Base-by-base conservation (phyloP, 352 stramenopile species). In the Pythium pyrilobum region DNA sequence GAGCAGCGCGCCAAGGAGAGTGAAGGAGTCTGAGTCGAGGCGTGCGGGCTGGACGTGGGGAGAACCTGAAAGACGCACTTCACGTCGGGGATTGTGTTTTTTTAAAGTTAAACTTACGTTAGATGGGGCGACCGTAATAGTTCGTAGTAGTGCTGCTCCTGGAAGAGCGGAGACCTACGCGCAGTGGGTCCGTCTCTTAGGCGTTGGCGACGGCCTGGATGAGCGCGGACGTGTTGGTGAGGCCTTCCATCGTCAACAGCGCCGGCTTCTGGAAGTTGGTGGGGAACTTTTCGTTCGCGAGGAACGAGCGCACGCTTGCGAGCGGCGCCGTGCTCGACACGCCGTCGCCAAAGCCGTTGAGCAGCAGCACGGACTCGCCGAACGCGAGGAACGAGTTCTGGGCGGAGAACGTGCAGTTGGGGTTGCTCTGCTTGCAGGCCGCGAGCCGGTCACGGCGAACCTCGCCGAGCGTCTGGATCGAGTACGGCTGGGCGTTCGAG, bases 271-370 rank as follows among this genome's bases (percentile, higher is more conserved):
- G 25, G 61, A 61, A 76, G 43, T 59, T 52, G 0, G 24, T 15
- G 5, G 67, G 67, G 40, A 76, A 58, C 48, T 56, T 50, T 42
- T 76, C 67, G 13, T 68, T 2, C 8, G 44, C 24, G 4, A 76
- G 28, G 24, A 76, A 76, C 44, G 59, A 69, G 28, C 16, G 9
- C 34, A 60, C 42, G 36, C 58, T 52, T 6, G 15, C 11, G 7
- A 53, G 33, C 13, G 18, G 29, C n/a, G 66, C 61, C 21, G 34
- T 52, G 28, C 64, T 56, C 27, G 54, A 31, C 15, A 47, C 11
- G 20, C 32, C 27, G 18, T 56, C 66, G 16, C 63, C 58, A 15
- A 76, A 49, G 21, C 18, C 28, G 5, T 57, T 41, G 41, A 78
- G 43, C 39, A 78, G 25, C 3, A 75, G 23, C 16, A 54, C 47